A percentile compares a stretch with the other conserved stretches of the same genome.
phyloP scores from a whole-genome alignment of 805 yeast species.

The Lipomyces lipofer region DNA sequence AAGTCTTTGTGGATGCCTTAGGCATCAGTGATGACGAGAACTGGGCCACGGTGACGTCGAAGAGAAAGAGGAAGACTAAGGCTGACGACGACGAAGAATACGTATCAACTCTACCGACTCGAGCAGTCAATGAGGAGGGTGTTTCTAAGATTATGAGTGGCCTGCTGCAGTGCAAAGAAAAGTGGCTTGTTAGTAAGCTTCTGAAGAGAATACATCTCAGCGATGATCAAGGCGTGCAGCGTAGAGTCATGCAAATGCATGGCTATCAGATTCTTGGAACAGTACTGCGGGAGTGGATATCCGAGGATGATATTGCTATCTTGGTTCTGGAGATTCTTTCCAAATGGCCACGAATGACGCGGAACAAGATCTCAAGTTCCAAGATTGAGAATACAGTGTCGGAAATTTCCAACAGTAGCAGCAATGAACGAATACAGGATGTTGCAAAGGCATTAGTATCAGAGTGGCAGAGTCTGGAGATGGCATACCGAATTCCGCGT shows the following conservation, averaged over 20 bases:
- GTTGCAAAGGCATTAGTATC: constrained; percentile 51
- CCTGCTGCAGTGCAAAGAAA: constrained; percentile 73
- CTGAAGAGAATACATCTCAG: constrained; percentile 65
- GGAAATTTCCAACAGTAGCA: constrained; percentile 41
- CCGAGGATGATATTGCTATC: constrained; percentile 46
- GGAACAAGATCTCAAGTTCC: constrained; percentile 73
- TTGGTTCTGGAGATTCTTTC: constrained; percentile 59
- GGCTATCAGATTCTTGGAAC: constrained; percentile 80
- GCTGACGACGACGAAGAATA: constrained; percentile 56
- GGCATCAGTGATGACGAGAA: constrained; percentile 73
- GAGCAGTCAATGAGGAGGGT: constrained; percentile 54
- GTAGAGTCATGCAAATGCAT: constrained; percentile 70
- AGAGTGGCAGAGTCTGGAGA: constrained; percentile 71
- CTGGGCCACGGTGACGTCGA: constrained; percentile 46
- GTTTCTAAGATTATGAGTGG: constrained; percentile 80
- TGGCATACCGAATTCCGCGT: constrained; percentile 86
- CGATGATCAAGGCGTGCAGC: constrained; percentile 51
- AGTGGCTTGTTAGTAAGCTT: constrained; percentile 61
- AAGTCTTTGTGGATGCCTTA: constrained; percentile 77
- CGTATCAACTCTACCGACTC: constrained; percentile 58
- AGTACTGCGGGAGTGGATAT: constrained; percentile 48
- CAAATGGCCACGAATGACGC: constrained; percentile 70
- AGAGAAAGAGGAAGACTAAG: constrained; percentile 54
- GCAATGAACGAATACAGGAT: constrained; percentile 38
- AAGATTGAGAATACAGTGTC: constrained; percentile 66